Evolutionary conservation across 2,329 filamentous ascomycete genomes (phyloP), one percentile per base, ranked within the genome.

Genomic region (Geosmithia putterillii): DNA sequence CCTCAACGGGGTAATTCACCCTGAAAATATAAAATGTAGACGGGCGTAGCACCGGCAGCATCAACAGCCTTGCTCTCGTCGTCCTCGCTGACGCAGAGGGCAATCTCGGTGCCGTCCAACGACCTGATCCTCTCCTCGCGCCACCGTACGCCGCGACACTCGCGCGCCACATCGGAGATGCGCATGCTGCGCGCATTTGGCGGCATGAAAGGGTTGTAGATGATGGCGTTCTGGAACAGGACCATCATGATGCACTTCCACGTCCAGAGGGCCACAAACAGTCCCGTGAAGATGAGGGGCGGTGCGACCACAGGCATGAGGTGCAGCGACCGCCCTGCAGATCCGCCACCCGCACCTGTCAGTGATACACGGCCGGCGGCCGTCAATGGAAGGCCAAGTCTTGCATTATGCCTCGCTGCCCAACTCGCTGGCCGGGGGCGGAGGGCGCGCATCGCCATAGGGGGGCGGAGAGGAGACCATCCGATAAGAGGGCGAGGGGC

Each of bases 151-250:
- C 76, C 77, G 21, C 62, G 64, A 49, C 80, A 86, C 34, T 73
- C 66, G 4, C 58, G 56, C 21, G 65, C 64, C 54, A 85, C 87
- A 51, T 83, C 76, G 3, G 65, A 62, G 34, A 89, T 80, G 45
- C 63, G 77, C 62, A 88, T 81, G 20, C 71, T 69, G 15, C 83
- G 71, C 0, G 83, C 70, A 53, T 82, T 82, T 2, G 83, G 83
- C 17, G 83, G 83, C 42, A 88, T 62, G 39, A 81, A 82, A 0
- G 84, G 82, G 66, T 87, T 86, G 61, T 88, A 89, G 46, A 89
- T 83, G 55, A 89, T 86, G 55, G 82, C 81, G 54, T 89, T 86
- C 61, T 89, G 85, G 56, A 88, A 83, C 4, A 83, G 51, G 22
- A 90, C 68, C 63, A 88, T 76, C 78, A 86, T 84, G 43, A 78